Base-by-base conservation (phyloP, 2,329 filamentous ascomycete species). In the Aureobasidium sp. region DNA sequence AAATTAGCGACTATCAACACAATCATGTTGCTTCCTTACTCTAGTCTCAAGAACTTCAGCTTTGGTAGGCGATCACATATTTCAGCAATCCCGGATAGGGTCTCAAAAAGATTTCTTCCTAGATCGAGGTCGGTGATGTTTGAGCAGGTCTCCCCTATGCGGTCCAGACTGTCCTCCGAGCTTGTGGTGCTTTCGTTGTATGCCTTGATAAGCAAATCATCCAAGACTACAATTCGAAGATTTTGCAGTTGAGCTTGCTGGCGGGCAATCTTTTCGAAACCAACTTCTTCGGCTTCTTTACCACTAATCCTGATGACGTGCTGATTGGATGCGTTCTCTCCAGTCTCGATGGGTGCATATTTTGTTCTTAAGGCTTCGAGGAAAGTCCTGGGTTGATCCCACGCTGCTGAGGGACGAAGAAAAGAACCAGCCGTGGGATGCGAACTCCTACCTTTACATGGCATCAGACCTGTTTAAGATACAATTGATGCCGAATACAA, bases 261-360 rank as follows among this genome's bases (percentile, higher is more conserved):
- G 67, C 83, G 83, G 47, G 88, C 85, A 67, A 97, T 90, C 79
- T 97, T 97, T 68, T 96, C 91, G 68, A 97, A 97, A 34, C 94
- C 94, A 37, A 97, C 85, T 76, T 97, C 93, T 76, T 97, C 89
- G 5, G 90, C 93, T 20, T 92, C 83, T 75, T 97, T 97, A 41
- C 82, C 80, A 75, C 89, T 76, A 79, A 96, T 81, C 80, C 87
- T 77, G 65, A 96, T 88, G 53, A 84, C 79, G 55, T 23, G 34
- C 3, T 57, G 39, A 10, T 52, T 66, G 13, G 69, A 66, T 17
- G 69, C 69, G 64, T 68, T 50, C 67, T 69, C 59, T 27, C 66
- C 63, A 61, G 75, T 72, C 60, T 77, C 70, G 42, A 76, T 73
- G 34, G 85, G 82, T 3, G 87, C 89, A 73, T 99, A 99, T 77